Evolutionary conservation across 2,329 filamentous ascomycete genomes (phyloP).

Genomic region (Trichoderma atroviride): DNA sequence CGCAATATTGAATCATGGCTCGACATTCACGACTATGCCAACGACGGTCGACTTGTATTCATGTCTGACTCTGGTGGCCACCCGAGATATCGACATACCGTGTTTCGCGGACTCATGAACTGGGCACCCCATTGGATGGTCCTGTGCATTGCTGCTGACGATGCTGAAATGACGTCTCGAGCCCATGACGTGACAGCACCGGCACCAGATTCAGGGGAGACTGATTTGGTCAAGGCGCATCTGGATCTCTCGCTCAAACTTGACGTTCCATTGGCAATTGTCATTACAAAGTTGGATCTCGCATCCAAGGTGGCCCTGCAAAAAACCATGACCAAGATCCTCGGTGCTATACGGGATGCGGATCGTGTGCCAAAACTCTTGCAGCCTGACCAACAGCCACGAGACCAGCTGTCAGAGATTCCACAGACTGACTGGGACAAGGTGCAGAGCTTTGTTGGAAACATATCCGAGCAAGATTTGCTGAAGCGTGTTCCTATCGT

Average conservation of each 20-base stretch:
- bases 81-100: slow-evolving; percentile 85
- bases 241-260: slow-evolving; percentile 83
- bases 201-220: slow-evolving; percentile 44
- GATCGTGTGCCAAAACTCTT: slow-evolving; percentile 76
- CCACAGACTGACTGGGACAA: slow-evolving; percentile 59
- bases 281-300: slow-evolving; percentile 89
- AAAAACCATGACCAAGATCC: slow-evolving; percentile 69
- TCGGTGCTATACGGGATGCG: slow-evolving; percentile 75
- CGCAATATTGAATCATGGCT: slow-evolving; percentile 90
- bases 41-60: slow-evolving; percentile 77
- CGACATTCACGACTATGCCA: slow-evolving; percentile 82
- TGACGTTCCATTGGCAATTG: slow-evolving; percentile 73
- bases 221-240: slow-evolving; percentile 77
- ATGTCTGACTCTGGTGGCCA: slow-evolving; percentile 92
- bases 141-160: slow-evolving; percentile 83
- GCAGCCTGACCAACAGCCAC: slow-evolving; percentile 53
- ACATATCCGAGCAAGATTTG: slow-evolving; percentile 49
- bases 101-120: slow-evolving; percentile 84
- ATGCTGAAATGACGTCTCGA: slow-evolving; percentile 51
- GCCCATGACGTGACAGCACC: slow-evolving; percentile 11
- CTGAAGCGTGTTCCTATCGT: slow-evolving; percentile 75
- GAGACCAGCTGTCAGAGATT: slow-evolving; percentile 59
- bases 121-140: slow-evolving; percentile 96
- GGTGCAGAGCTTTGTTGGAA: slow-evolving; percentile 57
- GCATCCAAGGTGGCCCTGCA: slow-evolving; percentile 73